A percentile compares a stretch with the other conserved stretches of the same genome.
Evolutionary conservation across 202 grass and related monocot genomes (phyloP).

Genomic region (Eragrostis tef): DNA sequence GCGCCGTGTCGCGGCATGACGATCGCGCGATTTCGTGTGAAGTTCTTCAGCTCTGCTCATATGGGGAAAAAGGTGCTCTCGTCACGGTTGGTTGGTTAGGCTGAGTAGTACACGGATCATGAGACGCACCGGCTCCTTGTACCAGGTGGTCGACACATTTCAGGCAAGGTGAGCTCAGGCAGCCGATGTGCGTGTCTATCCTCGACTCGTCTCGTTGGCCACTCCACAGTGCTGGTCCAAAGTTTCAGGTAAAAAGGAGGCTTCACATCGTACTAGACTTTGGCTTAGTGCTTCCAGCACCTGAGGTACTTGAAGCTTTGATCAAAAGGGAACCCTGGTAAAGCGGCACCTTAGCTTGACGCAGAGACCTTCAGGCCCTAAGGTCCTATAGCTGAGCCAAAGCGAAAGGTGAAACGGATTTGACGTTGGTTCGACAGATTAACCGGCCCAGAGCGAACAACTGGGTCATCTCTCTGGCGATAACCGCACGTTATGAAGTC

Average conservation of each 20-base stretch:
- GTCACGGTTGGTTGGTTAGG: neutral
- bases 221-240: conserved; percentile 18
- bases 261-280: conserved; percentile 47
- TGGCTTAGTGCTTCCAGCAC: conserved; percentile 49
- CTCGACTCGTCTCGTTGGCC: neutral
- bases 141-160: conserved; percentile 16
- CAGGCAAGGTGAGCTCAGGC: neutral
- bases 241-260: conserved; percentile 38
- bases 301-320: conserved; percentile 30
- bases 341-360: conserved; percentile 32
- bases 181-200: neutral
- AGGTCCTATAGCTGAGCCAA: conserved; percentile 5
- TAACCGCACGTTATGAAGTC: neutral
- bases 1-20: neutral
- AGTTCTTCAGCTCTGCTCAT: neutral
- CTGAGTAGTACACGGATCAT: neutral
- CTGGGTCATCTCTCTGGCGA: neutral
- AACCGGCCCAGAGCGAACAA: conserved; percentile 15
- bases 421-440: conserved; percentile 6
- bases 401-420: conserved; percentile 16
- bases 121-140: neutral
- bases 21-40: neutral
- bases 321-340: conserved; percentile 24
- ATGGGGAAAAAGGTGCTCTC: neutral
- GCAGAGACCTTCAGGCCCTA: conserved; percentile 5